Conservation (phyloP, 805 yeast genomes). For the Hanseniaspora mollemarum region DNA sequence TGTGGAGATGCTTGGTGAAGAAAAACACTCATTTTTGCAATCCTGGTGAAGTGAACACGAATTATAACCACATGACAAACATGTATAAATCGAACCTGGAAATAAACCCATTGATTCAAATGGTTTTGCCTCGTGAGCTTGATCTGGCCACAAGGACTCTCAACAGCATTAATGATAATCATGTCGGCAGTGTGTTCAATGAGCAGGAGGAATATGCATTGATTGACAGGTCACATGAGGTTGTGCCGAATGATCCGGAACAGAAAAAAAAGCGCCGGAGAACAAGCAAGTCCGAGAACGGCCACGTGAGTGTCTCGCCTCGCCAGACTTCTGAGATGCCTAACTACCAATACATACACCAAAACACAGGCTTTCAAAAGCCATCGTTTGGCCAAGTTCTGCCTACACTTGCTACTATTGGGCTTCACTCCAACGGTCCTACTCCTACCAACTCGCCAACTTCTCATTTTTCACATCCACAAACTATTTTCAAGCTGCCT, state of each 20-base stretch:
- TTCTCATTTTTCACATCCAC: too few relatives aligned
- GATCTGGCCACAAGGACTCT: slow-evolving; percentile 16
- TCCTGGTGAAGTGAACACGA: slow-evolving; percentile 2
- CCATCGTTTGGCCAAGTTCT: not conserved
- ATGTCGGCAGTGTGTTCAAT: not conserved
- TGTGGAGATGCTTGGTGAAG: not conserved
- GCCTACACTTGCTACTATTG: not conserved
- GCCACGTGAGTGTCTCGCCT: not conserved
- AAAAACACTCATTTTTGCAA: slow-evolving; percentile 7
- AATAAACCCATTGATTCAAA: slow-evolving; percentile 17
- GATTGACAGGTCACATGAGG: not conserved
- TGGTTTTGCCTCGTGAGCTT: slow-evolving; percentile 17
- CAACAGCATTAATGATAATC: slow-evolving; percentile 4
- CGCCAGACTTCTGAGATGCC: not conserved
- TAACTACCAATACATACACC: not conserved
- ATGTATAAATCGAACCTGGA: slow-evolving; percentile 15
- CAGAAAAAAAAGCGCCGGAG: slow-evolving; percentile 2
- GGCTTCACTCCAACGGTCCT: not conserved
- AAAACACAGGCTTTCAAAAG: not conserved
- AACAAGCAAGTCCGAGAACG: too few relatives aligned
- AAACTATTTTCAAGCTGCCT: not conserved
- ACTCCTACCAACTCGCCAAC: not conserved
- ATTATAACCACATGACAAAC: slow-evolving; percentile 7
- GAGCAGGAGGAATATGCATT: not conserved
- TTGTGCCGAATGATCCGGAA: not conserved